phyloP scores from a whole-genome alignment of 202 grass and related monocot species.

The Schoenoplectus triqueter region DNA sequence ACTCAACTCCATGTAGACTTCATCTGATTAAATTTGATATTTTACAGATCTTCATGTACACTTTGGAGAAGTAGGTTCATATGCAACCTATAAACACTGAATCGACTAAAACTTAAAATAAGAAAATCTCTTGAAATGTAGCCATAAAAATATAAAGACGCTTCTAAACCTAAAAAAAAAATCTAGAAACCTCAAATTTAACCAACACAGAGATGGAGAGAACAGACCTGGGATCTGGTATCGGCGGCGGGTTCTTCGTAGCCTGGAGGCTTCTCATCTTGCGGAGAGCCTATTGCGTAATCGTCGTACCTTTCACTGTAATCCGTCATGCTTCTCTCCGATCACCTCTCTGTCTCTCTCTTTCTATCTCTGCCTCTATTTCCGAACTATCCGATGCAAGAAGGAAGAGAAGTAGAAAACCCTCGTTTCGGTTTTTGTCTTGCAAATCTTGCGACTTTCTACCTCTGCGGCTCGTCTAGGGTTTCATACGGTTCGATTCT shows the following conservation, averaged over 20 bases:
- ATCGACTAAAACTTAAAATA: neutral
- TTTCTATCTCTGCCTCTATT: no score
- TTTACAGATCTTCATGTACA: neutral
- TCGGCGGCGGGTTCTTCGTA: slow-evolving; percentile 40
- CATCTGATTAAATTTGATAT: neutral
- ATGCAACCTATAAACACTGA: neutral
- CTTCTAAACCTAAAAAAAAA: no score
- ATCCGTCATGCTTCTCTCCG: slow-evolving; percentile 38
- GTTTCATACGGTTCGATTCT: neutral
- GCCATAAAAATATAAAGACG: neutral
- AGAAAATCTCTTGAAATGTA: neutral
- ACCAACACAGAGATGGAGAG: no score
- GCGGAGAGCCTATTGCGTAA: slow-evolving; percentile 38
- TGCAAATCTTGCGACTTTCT: neutral
- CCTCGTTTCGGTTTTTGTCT: slow-evolving; percentile 22
- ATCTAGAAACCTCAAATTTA: no score
- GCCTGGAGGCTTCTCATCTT: slow-evolving; percentile 41
- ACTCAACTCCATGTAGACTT: neutral
- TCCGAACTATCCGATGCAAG: no score
- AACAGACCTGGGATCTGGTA: slow-evolving; percentile 49
- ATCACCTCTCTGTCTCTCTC: neutral
- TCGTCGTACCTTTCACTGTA: slow-evolving; percentile 45
- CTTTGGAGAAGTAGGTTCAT: neutral
- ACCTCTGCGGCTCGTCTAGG: neutral
- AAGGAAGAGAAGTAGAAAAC: neutral